A percentile compares a stretch with the other conserved stretches of the same genome.
Evolutionary conservation across 768 basidiomycete species (phyloP).

Genomic region (Lactarius sp.): DNA sequence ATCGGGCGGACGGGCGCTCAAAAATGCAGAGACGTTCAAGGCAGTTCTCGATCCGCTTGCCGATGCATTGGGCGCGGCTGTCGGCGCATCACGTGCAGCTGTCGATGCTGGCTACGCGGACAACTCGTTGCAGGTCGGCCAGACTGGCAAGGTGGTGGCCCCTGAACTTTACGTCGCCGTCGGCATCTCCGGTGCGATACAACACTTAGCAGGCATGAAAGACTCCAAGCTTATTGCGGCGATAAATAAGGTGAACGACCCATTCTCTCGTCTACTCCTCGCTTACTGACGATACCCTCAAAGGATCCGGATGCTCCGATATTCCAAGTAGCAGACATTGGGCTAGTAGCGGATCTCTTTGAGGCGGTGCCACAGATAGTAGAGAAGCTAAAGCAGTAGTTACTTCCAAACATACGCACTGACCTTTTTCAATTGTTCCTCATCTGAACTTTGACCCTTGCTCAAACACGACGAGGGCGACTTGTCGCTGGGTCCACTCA

Average conservation of each 20-base stretch:
- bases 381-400: slow-evolving; percentile 65
- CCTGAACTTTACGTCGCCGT: slow-evolving; percentile 95
- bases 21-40: slow-evolving; percentile 91
- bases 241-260: slow-evolving; percentile 76
- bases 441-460: neutral
- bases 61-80: slow-evolving; percentile 88
- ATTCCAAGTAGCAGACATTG: slow-evolving; percentile 96
- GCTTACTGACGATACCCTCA: slow-evolving; percentile 6
- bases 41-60: slow-evolving; percentile 85
- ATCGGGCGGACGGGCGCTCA: slow-evolving; percentile 92
- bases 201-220: slow-evolving; percentile 99
- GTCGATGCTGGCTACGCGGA: slow-evolving; percentile 98
- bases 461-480: neutral
- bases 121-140: slow-evolving; percentile 97
- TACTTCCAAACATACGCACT: neutral
- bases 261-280: neutral
- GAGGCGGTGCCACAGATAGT: slow-evolving; percentile 88
- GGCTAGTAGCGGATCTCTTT: slow-evolving; percentile 90
- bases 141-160: slow-evolving; percentile 98
- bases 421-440: neutral
- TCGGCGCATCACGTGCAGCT: slow-evolving; percentile 96
- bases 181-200: slow-evolving; percentile 97
- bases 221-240: slow-evolving; percentile 98
- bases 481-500: neutral
- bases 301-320: slow-evolving; percentile 98